Conservation (phyloP, 768 basidiomycete species). For the Suillus discolor region DNA sequence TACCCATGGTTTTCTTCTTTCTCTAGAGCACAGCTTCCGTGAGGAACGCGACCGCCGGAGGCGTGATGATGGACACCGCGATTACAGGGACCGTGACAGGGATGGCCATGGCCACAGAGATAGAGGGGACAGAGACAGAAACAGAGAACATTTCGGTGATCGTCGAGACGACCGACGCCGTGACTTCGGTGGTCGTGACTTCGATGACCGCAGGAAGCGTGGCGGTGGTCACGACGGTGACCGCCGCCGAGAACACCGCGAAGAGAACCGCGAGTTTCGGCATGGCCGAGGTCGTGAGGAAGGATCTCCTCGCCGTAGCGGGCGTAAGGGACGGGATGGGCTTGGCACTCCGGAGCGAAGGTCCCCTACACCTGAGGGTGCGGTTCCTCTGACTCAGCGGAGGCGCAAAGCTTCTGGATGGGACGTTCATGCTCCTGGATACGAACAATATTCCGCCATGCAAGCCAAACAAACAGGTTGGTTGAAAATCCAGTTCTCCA, state of each 20-base stretch:
- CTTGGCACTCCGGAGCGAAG: constrained; percentile 75
- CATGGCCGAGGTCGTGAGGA: constrained; percentile 38
- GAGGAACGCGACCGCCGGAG: constrained; percentile 67
- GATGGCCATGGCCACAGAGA: constrained; percentile 40
- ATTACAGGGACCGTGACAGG: constrained; percentile 49
- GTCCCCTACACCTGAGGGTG: constrained; percentile 89
- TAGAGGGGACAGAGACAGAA: constrained; percentile 35
- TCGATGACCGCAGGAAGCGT: constrained; percentile 47
- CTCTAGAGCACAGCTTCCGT: constrained; percentile 63
- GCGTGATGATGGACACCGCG: constrained; percentile 59
- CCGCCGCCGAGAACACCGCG: constrained; percentile 50
- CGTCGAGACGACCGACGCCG: constrained; percentile 55
- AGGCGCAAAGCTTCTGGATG: constrained; percentile 91
- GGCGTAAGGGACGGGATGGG: constrained; percentile 49
- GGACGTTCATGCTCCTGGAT: constrained; percentile 96
- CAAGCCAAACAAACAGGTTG: constrained; percentile 98
- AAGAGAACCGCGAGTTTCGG: constrained; percentile 38
- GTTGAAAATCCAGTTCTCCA: constrained; percentile 15
- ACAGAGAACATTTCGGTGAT: constrained; percentile 36
- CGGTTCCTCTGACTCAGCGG: constrained; percentile 79
- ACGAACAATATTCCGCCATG: constrained; percentile 91
- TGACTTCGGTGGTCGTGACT: constrained; percentile 50
- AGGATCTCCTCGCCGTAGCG: constrained; percentile 42
- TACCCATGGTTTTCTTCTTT: constrained; percentile 44
- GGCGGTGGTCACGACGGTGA: constrained; percentile 47